Base-by-base conservation (phyloP, 495 filamentous ascomycete genomes). In the Aspergillus sclerotioniger region DNA sequence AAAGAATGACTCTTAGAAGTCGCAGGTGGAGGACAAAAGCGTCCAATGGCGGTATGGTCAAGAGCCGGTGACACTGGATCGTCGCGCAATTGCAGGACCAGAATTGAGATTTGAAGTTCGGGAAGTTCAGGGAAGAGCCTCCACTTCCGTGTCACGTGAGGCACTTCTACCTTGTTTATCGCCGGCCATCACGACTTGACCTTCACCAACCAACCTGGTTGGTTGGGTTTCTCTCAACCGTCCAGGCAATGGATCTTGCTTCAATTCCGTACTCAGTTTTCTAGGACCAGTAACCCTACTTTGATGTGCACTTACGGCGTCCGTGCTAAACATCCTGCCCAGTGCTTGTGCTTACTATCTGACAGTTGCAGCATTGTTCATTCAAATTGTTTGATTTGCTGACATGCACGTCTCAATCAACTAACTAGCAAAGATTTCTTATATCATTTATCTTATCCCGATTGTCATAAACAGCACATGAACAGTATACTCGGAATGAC, bases 61-160 rank as follows among this genome's bases (percentile, higher is more conserved):
- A 63, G 67, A 67, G 61, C 67, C 65, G 50, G 58, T 59, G 58
- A 64, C 56, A 56, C 56, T 61, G 44, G 52, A 56, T 65, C 61
- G 59, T 75, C 62, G 69, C 71, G 73, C 73, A 72, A 72, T 66
- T 68, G 69, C 70, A 68, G 59, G 64, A 71, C 64, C 64, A 74
- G 69, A 77, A 69, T 73, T 72, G 74, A 71, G 72, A 71, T 72
- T 73, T 68, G 65, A 70, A 52, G 61, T 59, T 76, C 72, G 72
- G 75, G 69, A 77, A 73, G 65, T 74, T 77, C 71, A 76, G 75
- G 74, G 68, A 75, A 73, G 50, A 56, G 57, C 39, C 52, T 53
- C 61, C 62, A 58, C 62, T 58, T 51, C 58, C 59, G 54, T 32
- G 47, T 58, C 65, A 67, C 65, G 62, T 67, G 63, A 53, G 15